phyloP scores from a whole-genome alignment of 768 basidiomycete species.

The Leccinum imitatum region DNA sequence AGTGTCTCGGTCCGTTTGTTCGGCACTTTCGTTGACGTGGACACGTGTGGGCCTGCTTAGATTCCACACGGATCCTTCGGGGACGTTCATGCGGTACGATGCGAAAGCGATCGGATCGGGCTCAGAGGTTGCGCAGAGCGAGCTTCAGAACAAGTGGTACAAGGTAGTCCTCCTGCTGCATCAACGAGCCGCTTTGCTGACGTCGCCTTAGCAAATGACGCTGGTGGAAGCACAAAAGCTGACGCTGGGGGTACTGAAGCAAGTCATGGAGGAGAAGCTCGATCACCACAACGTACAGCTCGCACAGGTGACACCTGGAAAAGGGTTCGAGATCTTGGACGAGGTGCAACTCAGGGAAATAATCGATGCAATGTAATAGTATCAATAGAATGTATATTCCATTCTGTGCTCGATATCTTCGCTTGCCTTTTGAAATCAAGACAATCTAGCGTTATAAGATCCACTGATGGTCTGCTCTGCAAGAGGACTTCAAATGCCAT shows the following conservation, averaged over 20 bases:
- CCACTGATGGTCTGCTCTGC: no score
- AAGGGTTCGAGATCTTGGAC: constrained; percentile 88
- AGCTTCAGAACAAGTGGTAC: constrained; percentile 96
- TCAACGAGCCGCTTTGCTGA: constrained; percentile 8
- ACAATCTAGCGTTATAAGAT: not conserved
- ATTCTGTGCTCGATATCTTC: not conserved
- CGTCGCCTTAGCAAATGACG: constrained; percentile 75
- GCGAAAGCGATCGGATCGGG: constrained; percentile 99
- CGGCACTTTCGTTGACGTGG: not conserved
- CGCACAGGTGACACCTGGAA: constrained; percentile 84
- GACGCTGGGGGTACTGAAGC: constrained; percentile 88
- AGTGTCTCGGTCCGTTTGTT: constrained; percentile 29
- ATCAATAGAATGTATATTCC: constrained; percentile 17
- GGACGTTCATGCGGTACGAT: constrained; percentile 94
- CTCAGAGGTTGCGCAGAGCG: constrained; percentile 95
- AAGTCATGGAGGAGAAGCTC: constrained; percentile 99
- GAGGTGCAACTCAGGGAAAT: constrained; percentile 79
- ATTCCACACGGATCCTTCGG: constrained; percentile 97
- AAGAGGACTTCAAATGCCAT: not conserved
- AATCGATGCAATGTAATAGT: constrained; percentile 75
- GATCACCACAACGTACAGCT: constrained; percentile 99
- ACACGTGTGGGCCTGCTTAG: constrained; percentile 41
- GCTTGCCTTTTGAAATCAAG: not conserved
- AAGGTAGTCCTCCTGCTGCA: constrained; percentile 51
- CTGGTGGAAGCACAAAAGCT: constrained; percentile 84